phyloP scores from a whole-genome alignment of 2,329 filamentous ascomycete species.

The Aureobasidium sp. region DNA sequence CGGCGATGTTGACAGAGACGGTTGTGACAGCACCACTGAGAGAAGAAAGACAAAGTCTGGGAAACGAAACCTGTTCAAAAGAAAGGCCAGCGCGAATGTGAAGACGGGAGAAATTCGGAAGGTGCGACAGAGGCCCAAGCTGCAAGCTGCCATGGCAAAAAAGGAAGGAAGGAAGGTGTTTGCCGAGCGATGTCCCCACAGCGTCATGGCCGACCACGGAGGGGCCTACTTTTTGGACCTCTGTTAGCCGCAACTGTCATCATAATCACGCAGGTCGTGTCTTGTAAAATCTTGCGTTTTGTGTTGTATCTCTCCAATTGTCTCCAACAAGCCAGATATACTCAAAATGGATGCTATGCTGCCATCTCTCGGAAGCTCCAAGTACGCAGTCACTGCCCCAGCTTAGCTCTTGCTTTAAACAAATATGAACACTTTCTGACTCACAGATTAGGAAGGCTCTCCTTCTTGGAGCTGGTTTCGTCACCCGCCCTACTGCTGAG shows the following conservation, averaged over 20 bases:
- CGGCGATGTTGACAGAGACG: slow-evolving; percentile 19
- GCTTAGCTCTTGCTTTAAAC: neutral
- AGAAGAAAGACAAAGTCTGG: neutral
- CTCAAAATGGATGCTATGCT: slow-evolving; percentile 34
- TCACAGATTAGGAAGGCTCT: slow-evolving; percentile 36
- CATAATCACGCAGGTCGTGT: slow-evolving; percentile 19
- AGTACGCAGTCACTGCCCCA: slow-evolving; percentile 26
- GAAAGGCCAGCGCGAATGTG: slow-evolving; percentile 10
- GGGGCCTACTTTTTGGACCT: slow-evolving; percentile 1
- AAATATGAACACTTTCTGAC: slow-evolving; percentile 9
- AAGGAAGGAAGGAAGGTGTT: no score
- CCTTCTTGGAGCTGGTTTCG: slow-evolving; percentile 48
- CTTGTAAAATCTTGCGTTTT: neutral
- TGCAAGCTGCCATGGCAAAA: no score
- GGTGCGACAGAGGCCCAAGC: neutral
- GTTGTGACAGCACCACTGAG: slow-evolving; percentile 13
- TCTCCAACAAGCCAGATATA: neutral
- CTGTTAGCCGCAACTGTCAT: neutral
- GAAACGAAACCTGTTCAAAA: slow-evolving; percentile 10
- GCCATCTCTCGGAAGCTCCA: slow-evolving; percentile 22
- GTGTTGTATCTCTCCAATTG: slow-evolving; percentile 3
- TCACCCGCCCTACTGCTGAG: slow-evolving; percentile 53
- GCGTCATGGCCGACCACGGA: neutral
- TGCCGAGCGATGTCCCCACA: neutral
- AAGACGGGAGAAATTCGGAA: neutral